Conservation (phyloP, 495 filamentous ascomycete genomes). For the Massariosphaeria phaeospora region DNA sequence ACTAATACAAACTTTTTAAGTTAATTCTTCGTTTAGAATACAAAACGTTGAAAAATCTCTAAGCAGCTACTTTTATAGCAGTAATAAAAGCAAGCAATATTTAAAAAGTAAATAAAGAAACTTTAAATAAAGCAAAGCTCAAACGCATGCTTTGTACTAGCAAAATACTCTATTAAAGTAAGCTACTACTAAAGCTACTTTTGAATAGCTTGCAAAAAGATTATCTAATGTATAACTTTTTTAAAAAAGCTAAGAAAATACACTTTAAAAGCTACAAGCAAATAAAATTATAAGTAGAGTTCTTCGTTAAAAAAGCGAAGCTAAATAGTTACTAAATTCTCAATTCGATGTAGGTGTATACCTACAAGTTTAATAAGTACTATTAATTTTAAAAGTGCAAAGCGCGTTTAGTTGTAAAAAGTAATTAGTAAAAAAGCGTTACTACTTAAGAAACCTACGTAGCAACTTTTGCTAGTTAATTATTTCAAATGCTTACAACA, state of each 20-base stretch:
- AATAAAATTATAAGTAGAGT: not conserved
- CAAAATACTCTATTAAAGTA: not conserved
- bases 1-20: no score
- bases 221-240: not conserved
- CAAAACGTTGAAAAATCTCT: no score
- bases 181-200: not conserved
- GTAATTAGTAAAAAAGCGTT: slow-evolving; percentile 30
- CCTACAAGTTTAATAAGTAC: slow-evolving; percentile 9
- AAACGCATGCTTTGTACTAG: not conserved
- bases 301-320: not conserved
- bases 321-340: not conserved
- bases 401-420: slow-evolving; percentile 34
- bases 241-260: not conserved
- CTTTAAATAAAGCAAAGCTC: not conserved
- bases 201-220: not conserved
- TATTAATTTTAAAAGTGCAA: slow-evolving; percentile 34
- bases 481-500: not conserved
- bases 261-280: slow-evolving; percentile 1
- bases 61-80: not conserved
- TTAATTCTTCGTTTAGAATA: no score
- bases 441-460: slow-evolving; percentile 1
- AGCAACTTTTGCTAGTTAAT: no score
- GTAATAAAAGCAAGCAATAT: not conserved
- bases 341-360: no score
- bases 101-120: not conserved